These are phyloP conservation scores for Ogataea glucozyma DNA, from an alignment of 805 yeast genomes.

Conservation along the genomic window DNA sequence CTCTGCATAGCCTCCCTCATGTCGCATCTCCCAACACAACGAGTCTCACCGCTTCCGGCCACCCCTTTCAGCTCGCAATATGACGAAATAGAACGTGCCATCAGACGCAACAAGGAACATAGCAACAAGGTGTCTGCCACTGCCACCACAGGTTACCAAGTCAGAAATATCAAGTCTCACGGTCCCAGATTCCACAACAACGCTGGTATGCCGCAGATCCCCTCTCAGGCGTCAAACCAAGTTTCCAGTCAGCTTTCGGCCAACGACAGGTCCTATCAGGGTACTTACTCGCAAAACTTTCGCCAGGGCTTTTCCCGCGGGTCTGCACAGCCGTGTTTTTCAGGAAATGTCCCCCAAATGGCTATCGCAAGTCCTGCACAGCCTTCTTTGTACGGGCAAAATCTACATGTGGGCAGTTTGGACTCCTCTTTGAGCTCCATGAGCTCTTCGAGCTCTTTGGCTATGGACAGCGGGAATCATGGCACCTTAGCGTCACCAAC, in stretches of 20 bases:
- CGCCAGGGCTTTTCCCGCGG: neutral
- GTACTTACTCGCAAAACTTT: neutral
- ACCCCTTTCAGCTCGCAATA: slow-evolving; percentile 15
- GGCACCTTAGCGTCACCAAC: neutral
- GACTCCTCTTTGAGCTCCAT: neutral
- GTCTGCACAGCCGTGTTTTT: neutral
- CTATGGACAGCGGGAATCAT: neutral
- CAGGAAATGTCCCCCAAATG: too few relatives aligned
- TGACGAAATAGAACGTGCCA: slow-evolving; percentile 16
- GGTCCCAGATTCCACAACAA: neutral
- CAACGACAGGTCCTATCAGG: neutral
- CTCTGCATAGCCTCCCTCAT: neutral
- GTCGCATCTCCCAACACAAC: neutral
- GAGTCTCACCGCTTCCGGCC: neutral
- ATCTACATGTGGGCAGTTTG: too few relatives aligned
- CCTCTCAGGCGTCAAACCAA: too few relatives aligned
- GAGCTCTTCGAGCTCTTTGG: neutral
- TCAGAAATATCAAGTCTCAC: neutral
- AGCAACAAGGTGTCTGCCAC: neutral
- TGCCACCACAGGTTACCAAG: neutral
- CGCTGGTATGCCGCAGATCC: too few relatives aligned
- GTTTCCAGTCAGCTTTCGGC: too few relatives aligned
- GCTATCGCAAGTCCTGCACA: neutral
- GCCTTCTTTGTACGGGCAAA: neutral
- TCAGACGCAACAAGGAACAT: slow-evolving; percentile 3